These are phyloP conservation scores for Globisporangium paddicum DNA, from an alignment of 352 stramenopile species.

Conservation along the genomic window DNA sequence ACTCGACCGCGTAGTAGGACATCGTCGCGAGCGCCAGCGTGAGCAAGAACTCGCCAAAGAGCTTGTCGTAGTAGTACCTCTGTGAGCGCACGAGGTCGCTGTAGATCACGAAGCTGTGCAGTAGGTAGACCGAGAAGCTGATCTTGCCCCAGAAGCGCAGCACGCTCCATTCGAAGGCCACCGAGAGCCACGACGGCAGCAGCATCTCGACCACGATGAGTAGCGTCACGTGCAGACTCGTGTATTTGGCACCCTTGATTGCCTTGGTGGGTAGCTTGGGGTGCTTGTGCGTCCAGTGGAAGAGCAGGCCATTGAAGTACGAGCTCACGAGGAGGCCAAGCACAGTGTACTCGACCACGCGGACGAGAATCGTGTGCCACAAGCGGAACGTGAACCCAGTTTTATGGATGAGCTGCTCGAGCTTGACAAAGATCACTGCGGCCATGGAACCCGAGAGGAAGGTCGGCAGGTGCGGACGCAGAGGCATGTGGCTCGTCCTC, in stretches of 20 bases:
- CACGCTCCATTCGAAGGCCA: slow-evolving; percentile 26
- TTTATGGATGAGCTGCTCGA: slow-evolving; percentile 12
- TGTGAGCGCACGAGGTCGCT: slow-evolving; percentile 15
- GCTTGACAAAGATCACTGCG: slow-evolving; percentile 21
- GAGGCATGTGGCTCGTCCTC: slow-evolving; percentile 18
- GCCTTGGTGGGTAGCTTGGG: slow-evolving; percentile 10
- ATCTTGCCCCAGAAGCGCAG: slow-evolving; percentile 30
- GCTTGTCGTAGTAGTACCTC: slow-evolving; percentile 26
- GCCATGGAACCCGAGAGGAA: slow-evolving; percentile 31
- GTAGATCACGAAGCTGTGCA: slow-evolving; percentile 43
- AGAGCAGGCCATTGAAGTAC: slow-evolving; percentile 19
- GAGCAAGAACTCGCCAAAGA: slow-evolving; percentile 30
- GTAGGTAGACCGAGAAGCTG: slow-evolving; percentile 38
- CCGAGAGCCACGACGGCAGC: slow-evolving; percentile 19
- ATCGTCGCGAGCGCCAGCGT: slow-evolving; percentile 21
- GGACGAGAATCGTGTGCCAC: slow-evolving; percentile 9
- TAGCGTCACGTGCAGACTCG: slow-evolving; percentile 17
- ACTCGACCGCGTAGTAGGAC: slow-evolving; percentile 40
- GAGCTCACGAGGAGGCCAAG: slow-evolving; percentile 21
- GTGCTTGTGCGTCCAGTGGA: slow-evolving; percentile 24
- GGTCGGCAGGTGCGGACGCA: slow-evolving; percentile 28
- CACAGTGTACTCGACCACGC: slow-evolving; percentile 11
- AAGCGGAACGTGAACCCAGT: slow-evolving; percentile 9
- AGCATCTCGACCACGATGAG: slow-evolving; percentile 37
- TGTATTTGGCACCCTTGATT: slow-evolving; percentile 13